These are phyloP conservation scores for Populus deltoides DNA, from an alignment of 345 rosid genomes.

Conservation along the genomic window DNA sequence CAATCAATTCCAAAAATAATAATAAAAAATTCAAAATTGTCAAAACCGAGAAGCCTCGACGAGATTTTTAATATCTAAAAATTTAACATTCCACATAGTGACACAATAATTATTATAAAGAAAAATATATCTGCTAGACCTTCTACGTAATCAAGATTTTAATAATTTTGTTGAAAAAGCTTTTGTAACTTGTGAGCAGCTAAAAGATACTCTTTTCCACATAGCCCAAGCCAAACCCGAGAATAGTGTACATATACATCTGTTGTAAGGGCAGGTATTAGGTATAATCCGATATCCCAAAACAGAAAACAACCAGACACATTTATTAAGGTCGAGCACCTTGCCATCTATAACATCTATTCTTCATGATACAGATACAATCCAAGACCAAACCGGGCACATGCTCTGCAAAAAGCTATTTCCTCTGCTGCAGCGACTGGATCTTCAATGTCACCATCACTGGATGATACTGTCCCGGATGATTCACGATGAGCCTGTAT, in stretches of 20 bases:
- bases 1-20: too few species aligned
- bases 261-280: background rate
- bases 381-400: conserved; percentile 97
- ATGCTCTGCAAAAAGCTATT: conserved; percentile 91
- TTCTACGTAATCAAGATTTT: background rate
- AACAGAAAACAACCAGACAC: background rate
- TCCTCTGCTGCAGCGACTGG: conserved; percentile 94
- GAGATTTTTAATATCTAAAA: too few species aligned
- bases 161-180: background rate
- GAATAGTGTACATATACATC: conserved; percentile 25
- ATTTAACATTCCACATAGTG: accelerated
- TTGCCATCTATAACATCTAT: conserved; percentile 26
- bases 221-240: background rate
- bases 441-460: conserved; percentile 43
- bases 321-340: conserved; percentile 2
- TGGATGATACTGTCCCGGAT: conserved; percentile 66
- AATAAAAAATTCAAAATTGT: too few species aligned
- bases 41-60: too few species aligned
- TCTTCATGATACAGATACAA: conserved; percentile 82
- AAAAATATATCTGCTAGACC: too few species aligned
- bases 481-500: conserved; percentile 90
- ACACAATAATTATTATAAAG: too few species aligned
- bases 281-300: conserved; percentile 8
- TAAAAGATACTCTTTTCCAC: background rate
- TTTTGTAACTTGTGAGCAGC: background rate